Conservation (phyloP, 495 filamentous ascomycete species). For the Penicillium psychrofluorescens region DNA sequence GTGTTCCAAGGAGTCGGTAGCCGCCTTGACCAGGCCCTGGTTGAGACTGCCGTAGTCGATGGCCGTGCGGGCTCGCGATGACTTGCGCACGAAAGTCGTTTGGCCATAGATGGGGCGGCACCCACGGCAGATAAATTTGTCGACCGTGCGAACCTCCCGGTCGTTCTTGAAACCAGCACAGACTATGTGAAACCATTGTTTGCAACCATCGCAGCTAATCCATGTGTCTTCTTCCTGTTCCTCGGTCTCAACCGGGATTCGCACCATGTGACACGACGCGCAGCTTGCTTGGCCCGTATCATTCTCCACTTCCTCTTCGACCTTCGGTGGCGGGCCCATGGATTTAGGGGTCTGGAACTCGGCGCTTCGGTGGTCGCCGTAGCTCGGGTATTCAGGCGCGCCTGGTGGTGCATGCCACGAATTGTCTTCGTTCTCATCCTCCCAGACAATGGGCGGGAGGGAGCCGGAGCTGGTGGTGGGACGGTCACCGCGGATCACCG, state of each 20-base stretch:
- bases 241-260: conserved; percentile 37
- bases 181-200: conserved; percentile 66
- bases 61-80: conserved; percentile 56
- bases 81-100: conserved; percentile 60
- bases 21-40: conserved; percentile 63
- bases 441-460: conserved; percentile 30
- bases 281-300: conserved; percentile 37
- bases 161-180: conserved; percentile 68
- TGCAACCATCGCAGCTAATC: conserved; percentile 72
- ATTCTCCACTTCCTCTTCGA: conserved; percentile 23
- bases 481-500: conserved; percentile 28
- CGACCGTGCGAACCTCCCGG: conserved; percentile 60
- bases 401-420: conserved; percentile 8
- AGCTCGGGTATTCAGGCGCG: conserved; percentile 3
- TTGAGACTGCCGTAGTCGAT: conserved; percentile 74
- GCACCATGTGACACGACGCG: conserved; percentile 42
- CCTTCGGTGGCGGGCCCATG: conserved; percentile 14
- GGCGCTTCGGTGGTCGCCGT: not conserved
- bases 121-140: conserved; percentile 60
- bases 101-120: conserved; percentile 56
- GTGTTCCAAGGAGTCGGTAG: conserved; percentile 61
- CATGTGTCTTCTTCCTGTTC: conserved; percentile 52
- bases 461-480: conserved; percentile 38
- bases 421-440: conserved; percentile 27
- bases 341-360: conserved; percentile 1